Evolutionary conservation across 306 rosid species (phyloP).

Genomic region (Arachis hypogaea): DNA sequence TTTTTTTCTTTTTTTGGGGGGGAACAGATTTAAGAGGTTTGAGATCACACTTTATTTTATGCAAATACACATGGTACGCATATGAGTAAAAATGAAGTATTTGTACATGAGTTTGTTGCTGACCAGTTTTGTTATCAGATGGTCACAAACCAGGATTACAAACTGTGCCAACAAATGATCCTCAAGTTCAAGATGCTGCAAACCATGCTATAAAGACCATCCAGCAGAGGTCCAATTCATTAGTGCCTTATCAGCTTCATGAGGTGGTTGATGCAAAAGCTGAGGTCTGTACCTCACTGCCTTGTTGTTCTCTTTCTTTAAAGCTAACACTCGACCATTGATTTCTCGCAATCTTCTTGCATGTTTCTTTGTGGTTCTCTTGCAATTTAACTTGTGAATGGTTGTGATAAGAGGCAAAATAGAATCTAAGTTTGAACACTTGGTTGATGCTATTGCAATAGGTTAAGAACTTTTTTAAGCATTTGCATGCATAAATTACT

Average conservation of each 20-base stretch:
- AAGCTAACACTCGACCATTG: not conserved
- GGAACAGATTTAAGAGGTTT: no score
- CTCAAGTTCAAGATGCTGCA: conserved; percentile 84
- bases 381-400: not conserved
- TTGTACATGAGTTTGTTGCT: conserved; percentile 26
- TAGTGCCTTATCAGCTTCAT: conserved; percentile 68
- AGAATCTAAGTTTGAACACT: not conserved
- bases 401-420: not conserved
- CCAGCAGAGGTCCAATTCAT: conserved; percentile 79
- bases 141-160: conserved; percentile 67
- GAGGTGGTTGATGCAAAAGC: conserved; percentile 81
- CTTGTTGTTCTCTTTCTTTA: conserved; percentile 14
- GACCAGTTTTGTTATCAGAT: conserved; percentile 45
- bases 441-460: not conserved
- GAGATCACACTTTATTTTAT: no score
- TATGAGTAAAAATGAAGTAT: not conserved
- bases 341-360: not conserved
- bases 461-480: no score
- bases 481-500: no score
- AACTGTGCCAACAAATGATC: conserved; percentile 69
- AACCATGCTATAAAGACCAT: conserved; percentile 71
- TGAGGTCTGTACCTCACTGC: conserved; percentile 65
- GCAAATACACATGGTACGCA: no score
- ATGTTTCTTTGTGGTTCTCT: no score
- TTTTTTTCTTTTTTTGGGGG: no score